phyloP scores from a whole-genome alignment of 768 basidiomycete species.

The Dictyophora rubrovolvata region DNA sequence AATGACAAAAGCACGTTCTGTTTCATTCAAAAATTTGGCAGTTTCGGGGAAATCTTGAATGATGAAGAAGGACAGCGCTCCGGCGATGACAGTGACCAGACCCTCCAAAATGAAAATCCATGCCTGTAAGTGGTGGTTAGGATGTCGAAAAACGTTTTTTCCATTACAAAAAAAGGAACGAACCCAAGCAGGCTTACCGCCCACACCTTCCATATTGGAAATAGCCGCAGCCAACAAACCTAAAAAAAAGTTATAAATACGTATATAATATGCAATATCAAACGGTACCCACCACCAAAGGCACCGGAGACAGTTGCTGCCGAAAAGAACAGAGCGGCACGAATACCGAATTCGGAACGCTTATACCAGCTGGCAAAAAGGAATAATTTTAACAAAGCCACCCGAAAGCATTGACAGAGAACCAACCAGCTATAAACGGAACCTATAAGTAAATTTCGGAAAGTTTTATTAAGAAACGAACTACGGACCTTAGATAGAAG shows the following conservation, averaged over 20 bases:
- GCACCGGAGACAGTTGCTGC: slow-evolving; percentile 78
- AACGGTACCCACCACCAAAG: slow-evolving; percentile 26
- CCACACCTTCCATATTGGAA: slow-evolving; percentile 60
- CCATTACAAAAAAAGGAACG: background rate
- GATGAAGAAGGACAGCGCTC: slow-evolving; percentile 56
- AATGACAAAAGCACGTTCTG: slow-evolving; percentile 59
- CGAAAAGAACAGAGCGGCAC: slow-evolving; percentile 56
- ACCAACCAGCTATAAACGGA: slow-evolving; percentile 1
- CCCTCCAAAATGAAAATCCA: slow-evolving; percentile 76
- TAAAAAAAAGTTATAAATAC: background rate
- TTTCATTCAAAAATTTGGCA: slow-evolving; percentile 55
- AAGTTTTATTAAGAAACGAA: background rate
- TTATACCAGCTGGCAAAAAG: slow-evolving; percentile 41
- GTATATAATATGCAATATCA: slow-evolving; percentile 1
- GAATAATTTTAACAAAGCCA: background rate
- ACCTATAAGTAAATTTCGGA: background rate
- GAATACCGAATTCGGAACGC: slow-evolving; percentile 65
- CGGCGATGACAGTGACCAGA: slow-evolving; percentile 50
- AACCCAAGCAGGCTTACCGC: slow-evolving; percentile 44
- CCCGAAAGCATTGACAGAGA: background rate
- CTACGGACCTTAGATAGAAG: slow-evolving; percentile 9
- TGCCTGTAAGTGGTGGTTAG: slow-evolving; percentile 22
- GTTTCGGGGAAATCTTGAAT: slow-evolving; percentile 73
- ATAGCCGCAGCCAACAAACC: slow-evolving; percentile 62
- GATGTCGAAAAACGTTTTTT: background rate